These are phyloP conservation scores for Kluyveromyces starmeri DNA, from an alignment of 805 yeast genomes.

Conservation along the genomic window DNA sequence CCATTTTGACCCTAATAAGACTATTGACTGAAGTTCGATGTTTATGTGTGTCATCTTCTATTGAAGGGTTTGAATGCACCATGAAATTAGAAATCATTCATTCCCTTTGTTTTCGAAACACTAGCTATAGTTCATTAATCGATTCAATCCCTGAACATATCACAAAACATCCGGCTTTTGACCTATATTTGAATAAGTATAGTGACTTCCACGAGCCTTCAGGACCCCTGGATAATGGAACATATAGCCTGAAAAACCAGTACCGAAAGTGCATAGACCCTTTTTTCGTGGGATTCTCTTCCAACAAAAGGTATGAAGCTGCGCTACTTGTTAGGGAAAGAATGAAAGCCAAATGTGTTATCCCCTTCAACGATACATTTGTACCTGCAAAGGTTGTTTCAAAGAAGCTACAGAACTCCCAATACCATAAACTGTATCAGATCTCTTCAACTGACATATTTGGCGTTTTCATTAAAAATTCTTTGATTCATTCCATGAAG, in stretches of 20 bases:
- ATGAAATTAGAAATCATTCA: slow-evolving; percentile 72
- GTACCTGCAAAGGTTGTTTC: slow-evolving; percentile 44
- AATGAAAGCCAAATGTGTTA: slow-evolving; percentile 32
- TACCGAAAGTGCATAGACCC: slow-evolving; percentile 59
- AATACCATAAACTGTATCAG: slow-evolving; percentile 38
- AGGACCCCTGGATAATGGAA: slow-evolving; percentile 48
- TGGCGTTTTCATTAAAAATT: slow-evolving; percentile 41
- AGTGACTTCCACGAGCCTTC: slow-evolving; percentile 58
- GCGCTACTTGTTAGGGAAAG: slow-evolving; percentile 50
- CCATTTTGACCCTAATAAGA: slow-evolving; percentile 56
- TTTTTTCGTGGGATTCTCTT: slow-evolving; percentile 64
- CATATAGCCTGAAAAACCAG: slow-evolving; percentile 57
- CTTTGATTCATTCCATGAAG: slow-evolving; percentile 33
- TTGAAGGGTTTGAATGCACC: slow-evolving; percentile 40
- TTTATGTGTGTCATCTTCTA: slow-evolving; percentile 41
- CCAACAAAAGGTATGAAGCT: slow-evolving; percentile 80
- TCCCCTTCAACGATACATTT: slow-evolving; percentile 40
- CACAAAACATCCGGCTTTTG: slow-evolving; percentile 65
- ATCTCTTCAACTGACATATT: slow-evolving; percentile 48
- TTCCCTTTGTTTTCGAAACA: slow-evolving; percentile 64
- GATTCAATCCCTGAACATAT: slow-evolving; percentile 69
- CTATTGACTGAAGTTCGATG: slow-evolving; percentile 59
- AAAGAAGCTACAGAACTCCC: slow-evolving; percentile 27
- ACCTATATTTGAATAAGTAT: slow-evolving; percentile 43
- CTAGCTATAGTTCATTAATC: slow-evolving; percentile 62